phyloP scores from a whole-genome alignment of 441 rosid species.

The Euphorbia celastroides region DNA sequence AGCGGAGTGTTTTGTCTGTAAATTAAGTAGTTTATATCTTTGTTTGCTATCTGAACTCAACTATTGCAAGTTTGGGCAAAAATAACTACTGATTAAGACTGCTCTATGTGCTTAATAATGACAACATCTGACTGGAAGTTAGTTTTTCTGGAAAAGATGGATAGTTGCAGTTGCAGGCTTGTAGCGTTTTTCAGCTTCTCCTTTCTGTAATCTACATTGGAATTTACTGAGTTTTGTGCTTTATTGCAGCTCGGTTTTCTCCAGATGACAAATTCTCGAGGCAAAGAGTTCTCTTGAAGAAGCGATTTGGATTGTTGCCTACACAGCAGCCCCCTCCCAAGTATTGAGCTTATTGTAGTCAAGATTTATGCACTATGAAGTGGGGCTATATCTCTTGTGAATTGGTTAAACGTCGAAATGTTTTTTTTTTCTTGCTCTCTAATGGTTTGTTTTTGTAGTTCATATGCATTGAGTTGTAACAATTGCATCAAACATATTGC shows the following conservation, averaged over 20 bases:
- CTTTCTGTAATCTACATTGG: background rate
- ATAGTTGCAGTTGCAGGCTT: too few relatives aligned
- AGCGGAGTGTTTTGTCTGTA: too few relatives aligned
- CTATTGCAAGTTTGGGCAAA: too few relatives aligned
- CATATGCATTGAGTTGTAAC: slow-evolving; percentile 1
- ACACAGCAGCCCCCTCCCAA: slow-evolving; percentile 72
- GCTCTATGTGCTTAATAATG: background rate
- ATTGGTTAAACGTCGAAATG: background rate
- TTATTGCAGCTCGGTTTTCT: slow-evolving; percentile 83
- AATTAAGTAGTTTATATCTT: too few relatives aligned
- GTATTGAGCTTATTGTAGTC: slow-evolving; percentile 35
- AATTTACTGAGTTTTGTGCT: background rate
- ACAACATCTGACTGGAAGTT: background rate
- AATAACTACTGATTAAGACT: background rate
- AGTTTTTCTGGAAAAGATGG: too few relatives aligned
- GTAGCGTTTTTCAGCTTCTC: background rate
- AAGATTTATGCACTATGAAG: background rate
- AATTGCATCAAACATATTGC: background rate
- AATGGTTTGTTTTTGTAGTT: background rate
- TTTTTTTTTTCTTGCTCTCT: too few relatives aligned
- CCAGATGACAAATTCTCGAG: slow-evolving; percentile 93
- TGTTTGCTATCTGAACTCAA: too few relatives aligned
- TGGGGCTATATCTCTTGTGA: background rate
- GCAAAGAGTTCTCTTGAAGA: slow-evolving; percentile 85
- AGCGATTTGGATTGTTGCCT: slow-evolving; percentile 84